phyloP scores from a whole-genome alignment of 148 eudicot genomes.

The Chenopodium album region DNA sequence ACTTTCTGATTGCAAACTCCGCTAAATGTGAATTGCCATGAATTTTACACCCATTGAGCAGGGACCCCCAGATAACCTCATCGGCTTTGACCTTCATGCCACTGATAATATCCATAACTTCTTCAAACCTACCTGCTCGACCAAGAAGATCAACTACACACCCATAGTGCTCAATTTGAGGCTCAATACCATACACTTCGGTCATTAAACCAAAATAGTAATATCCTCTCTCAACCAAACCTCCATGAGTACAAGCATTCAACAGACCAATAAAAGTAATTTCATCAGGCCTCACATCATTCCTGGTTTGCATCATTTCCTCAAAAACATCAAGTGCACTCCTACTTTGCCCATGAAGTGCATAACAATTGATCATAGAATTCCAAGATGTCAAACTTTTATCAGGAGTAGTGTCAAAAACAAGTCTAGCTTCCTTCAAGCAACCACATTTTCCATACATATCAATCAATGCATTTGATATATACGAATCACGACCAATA shows the following conservation, averaged over 20 bases:
- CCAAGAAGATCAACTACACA: slow-evolving; percentile 74
- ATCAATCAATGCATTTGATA: slow-evolving; percentile 60
- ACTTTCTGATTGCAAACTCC: slow-evolving; percentile 53
- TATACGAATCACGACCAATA: slow-evolving; percentile 36
- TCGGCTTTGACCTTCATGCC: slow-evolving; percentile 67
- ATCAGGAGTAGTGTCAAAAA: slow-evolving; percentile 37
- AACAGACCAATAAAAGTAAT: slow-evolving; percentile 71
- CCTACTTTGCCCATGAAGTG: slow-evolving; percentile 57
- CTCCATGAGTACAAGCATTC: slow-evolving; percentile 80
- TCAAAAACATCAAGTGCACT: slow-evolving; percentile 54
- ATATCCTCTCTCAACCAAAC: slow-evolving; percentile 60
- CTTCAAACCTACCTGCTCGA: slow-evolving; percentile 62
- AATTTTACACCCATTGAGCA: slow-evolving; percentile 72
- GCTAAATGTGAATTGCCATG: slow-evolving; percentile 64
- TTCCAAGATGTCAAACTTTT: slow-evolving; percentile 63
- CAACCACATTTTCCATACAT: slow-evolving; percentile 91
- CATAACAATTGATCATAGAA: slow-evolving; percentile 71
- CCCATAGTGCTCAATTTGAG: slow-evolving; percentile 74
- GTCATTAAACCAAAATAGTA: slow-evolving; percentile 50
- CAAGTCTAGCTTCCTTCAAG: slow-evolving; percentile 47
- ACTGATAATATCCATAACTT: slow-evolving; percentile 51
- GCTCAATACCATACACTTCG: slow-evolving; percentile 50
- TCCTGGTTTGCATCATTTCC: slow-evolving; percentile 44
- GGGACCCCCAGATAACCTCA: slow-evolving; percentile 75
- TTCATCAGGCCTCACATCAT: slow-evolving; percentile 47